Percentiles rank a stretch among this genome's conserved stretches.
Conservation (phyloP, 352 stramenopile species). For the Pythium sp. region DNA sequence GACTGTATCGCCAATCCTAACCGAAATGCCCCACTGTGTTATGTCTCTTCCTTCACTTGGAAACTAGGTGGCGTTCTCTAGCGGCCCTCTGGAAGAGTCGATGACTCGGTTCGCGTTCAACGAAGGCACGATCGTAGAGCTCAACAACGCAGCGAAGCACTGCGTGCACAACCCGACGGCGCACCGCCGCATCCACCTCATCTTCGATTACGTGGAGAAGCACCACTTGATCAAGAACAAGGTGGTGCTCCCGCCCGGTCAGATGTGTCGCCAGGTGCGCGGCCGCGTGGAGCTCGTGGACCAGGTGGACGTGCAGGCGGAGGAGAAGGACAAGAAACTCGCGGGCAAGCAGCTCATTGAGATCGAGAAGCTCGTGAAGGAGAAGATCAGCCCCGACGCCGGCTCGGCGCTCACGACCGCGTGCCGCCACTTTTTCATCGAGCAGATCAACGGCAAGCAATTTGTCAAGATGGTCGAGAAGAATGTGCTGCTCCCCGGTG, state of each 20-base stretch:
- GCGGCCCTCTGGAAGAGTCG: slow-evolving; percentile 54
- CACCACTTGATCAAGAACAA: slow-evolving; percentile 20
- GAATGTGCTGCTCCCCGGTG: slow-evolving; percentile 3
- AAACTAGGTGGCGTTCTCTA: slow-evolving; percentile 47
- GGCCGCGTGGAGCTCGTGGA: slow-evolving; percentile 48
- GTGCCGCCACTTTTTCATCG: slow-evolving; percentile 57
- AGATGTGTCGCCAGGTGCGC: slow-evolving; percentile 51
- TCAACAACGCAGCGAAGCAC: slow-evolving; percentile 97
- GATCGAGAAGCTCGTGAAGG: slow-evolving; percentile 28
- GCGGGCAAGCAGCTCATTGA: slow-evolving; percentile 28
- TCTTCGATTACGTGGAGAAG: slow-evolving; percentile 95
- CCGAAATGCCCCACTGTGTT: background rate
- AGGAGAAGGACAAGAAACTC: slow-evolving; percentile 22
- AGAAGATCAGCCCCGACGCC: slow-evolving; percentile 18
- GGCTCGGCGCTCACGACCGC: slow-evolving; percentile 25
- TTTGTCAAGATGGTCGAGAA: slow-evolving; percentile 31
- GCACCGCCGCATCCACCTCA: slow-evolving; percentile 93
- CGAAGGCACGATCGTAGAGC: slow-evolving; percentile 93
- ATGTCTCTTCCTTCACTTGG: background rate
- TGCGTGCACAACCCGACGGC: slow-evolving; percentile 84
- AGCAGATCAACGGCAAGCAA: slow-evolving; percentile 46
- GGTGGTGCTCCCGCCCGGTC: slow-evolving; percentile 30
- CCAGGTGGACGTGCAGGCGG: slow-evolving; percentile 23
- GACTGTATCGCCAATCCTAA: background rate
- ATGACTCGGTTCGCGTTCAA: slow-evolving; percentile 81